These are phyloP conservation scores for Cyclanthera cordifolia DNA, from an alignment of 306 rosid genomes.

Conservation along the genomic window DNA sequence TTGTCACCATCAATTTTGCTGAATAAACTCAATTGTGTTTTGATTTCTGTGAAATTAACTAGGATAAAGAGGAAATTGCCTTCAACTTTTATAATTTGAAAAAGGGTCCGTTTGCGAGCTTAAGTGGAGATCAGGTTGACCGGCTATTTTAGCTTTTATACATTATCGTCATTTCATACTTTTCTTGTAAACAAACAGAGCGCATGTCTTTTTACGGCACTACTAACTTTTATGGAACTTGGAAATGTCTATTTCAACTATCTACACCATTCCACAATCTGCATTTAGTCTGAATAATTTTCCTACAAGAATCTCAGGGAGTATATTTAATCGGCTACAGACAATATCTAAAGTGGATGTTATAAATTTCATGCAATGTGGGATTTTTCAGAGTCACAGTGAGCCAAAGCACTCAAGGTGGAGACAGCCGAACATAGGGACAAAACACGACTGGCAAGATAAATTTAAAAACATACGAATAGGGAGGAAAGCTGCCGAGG, in stretches of 20 bases:
- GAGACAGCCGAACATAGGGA: conserved; percentile 56
- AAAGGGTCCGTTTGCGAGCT: background rate
- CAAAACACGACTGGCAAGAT: conserved; percentile 90
- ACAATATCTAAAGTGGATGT: background rate
- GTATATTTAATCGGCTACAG: background rate
- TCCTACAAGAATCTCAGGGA: background rate
- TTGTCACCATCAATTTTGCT: background rate
- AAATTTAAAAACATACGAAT: conserved; percentile 51
- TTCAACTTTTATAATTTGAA: background rate
- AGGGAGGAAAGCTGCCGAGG: conserved; percentile 65
- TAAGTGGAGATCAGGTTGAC: conserved; percentile 4
- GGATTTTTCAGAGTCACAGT: conserved; percentile 32
- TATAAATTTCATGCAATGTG: conserved; percentile 8
- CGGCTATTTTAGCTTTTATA: background rate
- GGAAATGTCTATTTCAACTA: background rate
- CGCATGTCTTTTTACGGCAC: background rate
- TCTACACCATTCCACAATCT: background rate
- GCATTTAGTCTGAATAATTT: background rate
- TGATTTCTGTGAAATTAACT: background rate
- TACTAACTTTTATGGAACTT: background rate
- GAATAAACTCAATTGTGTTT: background rate
- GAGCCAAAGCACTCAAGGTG: conserved; percentile 53
- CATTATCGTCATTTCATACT: background rate
- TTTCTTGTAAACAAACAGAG: background rate
- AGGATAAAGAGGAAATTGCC: background rate